Evolutionary conservation across 352 stramenopile species (phyloP), one percentile per base, ranked within the genome.

Genomic region (Peronospora tabacina): DNA sequence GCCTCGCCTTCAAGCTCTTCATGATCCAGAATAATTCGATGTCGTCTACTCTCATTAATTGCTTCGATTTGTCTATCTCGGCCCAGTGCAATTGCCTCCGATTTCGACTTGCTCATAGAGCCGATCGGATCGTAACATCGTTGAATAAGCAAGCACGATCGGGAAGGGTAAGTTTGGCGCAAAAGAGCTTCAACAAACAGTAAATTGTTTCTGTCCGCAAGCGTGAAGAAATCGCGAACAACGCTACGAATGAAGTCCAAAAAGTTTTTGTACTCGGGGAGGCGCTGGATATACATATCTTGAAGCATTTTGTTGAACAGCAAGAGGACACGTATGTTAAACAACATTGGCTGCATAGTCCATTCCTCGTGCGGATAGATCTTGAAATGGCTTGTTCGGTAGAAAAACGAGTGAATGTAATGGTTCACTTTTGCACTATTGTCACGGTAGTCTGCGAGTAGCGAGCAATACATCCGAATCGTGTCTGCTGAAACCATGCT

Each of bases 351-450:
- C 33, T 94, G 79, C 76, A 90, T 83, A 13, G 82, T 91, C 68
- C 71, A 86, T 15, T 85, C 59, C 19, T 92, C 72, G 42, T 82
- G 68, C 43, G 74, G 60, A 30, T 79, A 66, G 54, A 93, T 80
- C 49, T 79, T 63, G 51, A 93, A 93, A 49, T 89, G 70, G 35
- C 87, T 88, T 20, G 74, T 76, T 13, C 82, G 82, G 42, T 91
- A 91, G 40, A 94, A 87, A 44, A 91, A 91, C 20, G 81, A 87
- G 63, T 91, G 79, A 17, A 94, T 75, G 72, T 89, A 94, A 56
- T 94, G 83, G 42, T 94, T 94, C 52, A 94, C 75, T 58, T 89
- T 89, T 32, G 72, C 43, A 30, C 46, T 79, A 50, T 94, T 94
- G 13, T 77, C 76, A 34, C 80, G 79, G 43, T 94, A 92, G 36